Evolutionary conservation across 441 rosid genomes (phyloP), one percentile per base, ranked within the genome.

Genomic region (Omphalea diandra): DNA sequence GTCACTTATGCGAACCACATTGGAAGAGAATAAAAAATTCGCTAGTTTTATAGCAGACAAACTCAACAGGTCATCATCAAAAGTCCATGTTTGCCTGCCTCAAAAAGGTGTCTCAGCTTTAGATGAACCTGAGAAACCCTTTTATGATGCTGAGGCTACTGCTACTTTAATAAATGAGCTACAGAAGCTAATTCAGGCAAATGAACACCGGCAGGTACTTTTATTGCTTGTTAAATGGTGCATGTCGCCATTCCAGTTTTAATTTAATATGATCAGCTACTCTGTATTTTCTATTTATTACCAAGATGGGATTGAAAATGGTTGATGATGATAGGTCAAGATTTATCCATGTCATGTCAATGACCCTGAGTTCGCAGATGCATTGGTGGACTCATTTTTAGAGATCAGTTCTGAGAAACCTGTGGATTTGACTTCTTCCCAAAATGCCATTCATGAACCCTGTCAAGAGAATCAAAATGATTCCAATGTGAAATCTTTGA

Each of bases 61-160:
- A 77, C 68, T 94, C 56, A 92, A 91, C 77, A 87, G 84, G 60
- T 87, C 88, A 62, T 76, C 88, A 44, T 84, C 94, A 61, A 89
- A 83, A 78, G 65, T 94, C 38, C 32, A 68, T 71, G 82, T 89
- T 73, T 90, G 97, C 84, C 81, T 94, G 63, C 96, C 99, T 26
- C 81, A 85, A 79, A 84, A 82, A 70, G 99, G 97, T 67, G 67
- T 94, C 63, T 90, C 99, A 60, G 94, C 91, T 65, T 77, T 94
- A 80, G 99, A 91, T 86, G 87, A 90, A 62, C 88, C 83, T 20
- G 90, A 84, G 63, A 83, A 74, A 76, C 89, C 97, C 63, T 94
- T 94, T 79, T 84, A 77, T 84, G 99, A 94, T 80, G 89, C 94
- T 40, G 87, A 85, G 80, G 94, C 96, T 54, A 84, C 88, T 55